Percentiles rank a stretch among this genome's conserved stretches.
Evolutionary conservation across 2,329 filamentous ascomycete genomes (phyloP).

Genomic region (Ceratocystis diversiconidia): DNA sequence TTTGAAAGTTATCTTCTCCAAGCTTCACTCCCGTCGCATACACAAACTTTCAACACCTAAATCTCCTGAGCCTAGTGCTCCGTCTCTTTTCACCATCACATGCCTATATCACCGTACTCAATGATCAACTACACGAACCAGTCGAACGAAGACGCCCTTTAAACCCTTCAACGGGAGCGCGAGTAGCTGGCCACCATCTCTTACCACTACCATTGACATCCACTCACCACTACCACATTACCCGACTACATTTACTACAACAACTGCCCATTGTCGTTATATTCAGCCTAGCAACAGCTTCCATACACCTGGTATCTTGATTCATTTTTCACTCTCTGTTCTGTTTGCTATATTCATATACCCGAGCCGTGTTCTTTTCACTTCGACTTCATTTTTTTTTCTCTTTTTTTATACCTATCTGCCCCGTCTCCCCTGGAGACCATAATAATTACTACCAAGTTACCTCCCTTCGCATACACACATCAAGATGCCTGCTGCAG

Average conservation of each 20-base stretch:
- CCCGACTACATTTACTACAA: background rate
- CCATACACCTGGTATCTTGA: background rate
- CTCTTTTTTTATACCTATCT: background rate
- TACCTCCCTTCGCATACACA: constrained; percentile 23
- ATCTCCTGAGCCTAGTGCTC: constrained; percentile 31
- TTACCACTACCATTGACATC: background rate
- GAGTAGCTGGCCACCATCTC: constrained; percentile 29
- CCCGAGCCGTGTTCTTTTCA: constrained; percentile 4
- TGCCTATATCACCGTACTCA: constrained; percentile 21
- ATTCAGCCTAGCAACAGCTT: background rate
- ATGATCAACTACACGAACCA: constrained; percentile 40
- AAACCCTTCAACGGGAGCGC: constrained; percentile 50
- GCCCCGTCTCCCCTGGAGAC: background rate
- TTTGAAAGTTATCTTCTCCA: background rate
- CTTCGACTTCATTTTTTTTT: background rate
- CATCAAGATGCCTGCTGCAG: constrained; percentile 54
- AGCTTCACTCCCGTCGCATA: background rate
- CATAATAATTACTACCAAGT: background rate
- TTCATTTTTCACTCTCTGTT: constrained; percentile 3
- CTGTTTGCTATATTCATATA: background rate
- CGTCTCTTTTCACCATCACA: constrained; percentile 25
- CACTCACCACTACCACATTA: background rate
- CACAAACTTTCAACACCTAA: constrained; percentile 20
- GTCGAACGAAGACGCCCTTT: constrained; percentile 52
- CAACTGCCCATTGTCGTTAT: background rate